Conservation (phyloP, 106 monocot species). For the Dendrobium catenatum region DNA sequence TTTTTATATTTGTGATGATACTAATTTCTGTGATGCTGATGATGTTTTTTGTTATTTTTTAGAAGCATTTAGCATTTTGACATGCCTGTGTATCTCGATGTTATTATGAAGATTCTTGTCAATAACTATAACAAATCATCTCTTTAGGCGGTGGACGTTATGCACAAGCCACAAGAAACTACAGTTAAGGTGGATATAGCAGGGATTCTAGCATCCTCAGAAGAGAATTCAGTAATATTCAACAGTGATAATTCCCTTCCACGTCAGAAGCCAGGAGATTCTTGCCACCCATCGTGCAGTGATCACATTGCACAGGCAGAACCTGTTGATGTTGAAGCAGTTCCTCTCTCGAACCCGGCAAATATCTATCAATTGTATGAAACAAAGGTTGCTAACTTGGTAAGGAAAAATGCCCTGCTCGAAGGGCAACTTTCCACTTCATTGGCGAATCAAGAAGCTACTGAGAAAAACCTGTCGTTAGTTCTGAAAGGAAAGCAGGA, state of each 20-base stretch:
- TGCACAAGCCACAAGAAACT: constrained; percentile 17
- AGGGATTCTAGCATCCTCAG: constrained; percentile 11
- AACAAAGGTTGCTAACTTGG: constrained; percentile 46
- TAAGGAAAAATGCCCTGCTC: constrained; percentile 40
- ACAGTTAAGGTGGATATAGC: constrained; percentile 26
- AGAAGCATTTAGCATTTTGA: too few relatives aligned
- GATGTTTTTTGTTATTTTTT: background rate
- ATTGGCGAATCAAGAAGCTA: constrained; percentile 40
- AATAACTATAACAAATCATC: background rate
- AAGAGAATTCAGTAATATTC: constrained; percentile 7
- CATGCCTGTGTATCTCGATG: background rate
- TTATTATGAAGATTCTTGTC: background rate
- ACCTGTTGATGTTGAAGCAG: constrained; percentile 21
- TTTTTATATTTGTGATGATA: background rate
- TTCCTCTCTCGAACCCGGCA: constrained; percentile 28
- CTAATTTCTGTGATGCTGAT: background rate
- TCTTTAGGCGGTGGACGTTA: constrained; percentile 3
- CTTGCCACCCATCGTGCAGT: background rate
- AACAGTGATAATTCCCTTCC: constrained; percentile 2
- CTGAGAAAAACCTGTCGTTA: constrained; percentile 56
- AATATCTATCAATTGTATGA: constrained; percentile 54
- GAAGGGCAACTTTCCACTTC: constrained; percentile 58
- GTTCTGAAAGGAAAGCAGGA: constrained; percentile 50
- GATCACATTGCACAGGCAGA: constrained; percentile 23
- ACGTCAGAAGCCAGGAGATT: constrained; percentile 17